Conservation (phyloP, 257 asterid species). For the Anisodus acutangulus region DNA sequence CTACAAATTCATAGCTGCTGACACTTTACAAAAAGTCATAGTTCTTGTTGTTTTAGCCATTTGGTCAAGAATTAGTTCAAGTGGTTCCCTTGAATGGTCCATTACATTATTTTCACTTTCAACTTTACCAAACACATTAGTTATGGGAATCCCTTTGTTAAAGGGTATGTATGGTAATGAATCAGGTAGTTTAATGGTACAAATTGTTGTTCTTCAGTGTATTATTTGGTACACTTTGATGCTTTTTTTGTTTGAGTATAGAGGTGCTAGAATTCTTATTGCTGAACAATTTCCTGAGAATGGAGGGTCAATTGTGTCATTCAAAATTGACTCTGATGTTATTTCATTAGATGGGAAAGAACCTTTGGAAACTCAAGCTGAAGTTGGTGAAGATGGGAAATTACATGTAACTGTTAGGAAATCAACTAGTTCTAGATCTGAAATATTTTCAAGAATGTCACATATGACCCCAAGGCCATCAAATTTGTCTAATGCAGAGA, state of each 20-base stretch:
- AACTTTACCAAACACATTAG: conserved; percentile 68
- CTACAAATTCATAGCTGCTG: conserved; percentile 76
- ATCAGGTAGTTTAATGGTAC: conserved; percentile 67
- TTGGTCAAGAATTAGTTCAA: conserved; percentile 55
- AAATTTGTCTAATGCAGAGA: conserved; percentile 68
- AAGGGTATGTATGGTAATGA: conserved; percentile 66
- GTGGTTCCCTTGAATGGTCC: conserved; percentile 73
- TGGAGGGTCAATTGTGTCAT: conserved; percentile 59
- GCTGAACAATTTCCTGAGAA: conserved; percentile 78
- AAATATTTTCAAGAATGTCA: conserved; percentile 54
- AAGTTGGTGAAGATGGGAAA: conserved; percentile 71
- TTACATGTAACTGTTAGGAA: conserved; percentile 67
- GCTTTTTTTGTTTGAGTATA: conserved; percentile 66
- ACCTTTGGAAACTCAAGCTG: conserved; percentile 65
- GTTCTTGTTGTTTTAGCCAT: conserved; percentile 55
- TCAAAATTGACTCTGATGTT: conserved; percentile 67
- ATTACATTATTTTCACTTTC: conserved; percentile 71
- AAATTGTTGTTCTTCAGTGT: conserved; percentile 70
- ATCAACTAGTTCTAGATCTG: conserved; percentile 63
- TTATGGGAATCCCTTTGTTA: conserved; percentile 68
- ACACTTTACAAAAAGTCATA: conserved; percentile 63
- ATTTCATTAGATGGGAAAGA: conserved; percentile 64
- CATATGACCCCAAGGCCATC: conserved; percentile 65
- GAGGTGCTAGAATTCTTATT: conserved; percentile 68
- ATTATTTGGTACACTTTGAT: conserved; percentile 75